Base-by-base conservation (phyloP, 2,329 filamentous ascomycete genomes). In the Aspergillus ustus region DNA sequence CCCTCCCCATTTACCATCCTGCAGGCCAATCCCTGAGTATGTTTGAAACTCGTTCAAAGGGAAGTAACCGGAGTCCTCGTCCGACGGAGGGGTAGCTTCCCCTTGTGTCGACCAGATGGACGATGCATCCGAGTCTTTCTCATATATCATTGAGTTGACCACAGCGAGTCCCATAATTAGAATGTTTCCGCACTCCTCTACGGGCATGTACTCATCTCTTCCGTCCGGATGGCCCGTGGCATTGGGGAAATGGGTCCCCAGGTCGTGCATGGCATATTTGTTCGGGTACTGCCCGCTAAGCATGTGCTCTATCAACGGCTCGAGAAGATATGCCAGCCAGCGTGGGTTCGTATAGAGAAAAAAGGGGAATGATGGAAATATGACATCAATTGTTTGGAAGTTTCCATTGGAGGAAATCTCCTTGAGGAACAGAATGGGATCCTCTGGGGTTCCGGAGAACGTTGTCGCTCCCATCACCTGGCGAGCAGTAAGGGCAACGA, bases 341-440 rank as follows among this genome's bases (percentile, higher is more conserved):
- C 86, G 83, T 2, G 91, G 91, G 68, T 93, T 93, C 19, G 91
- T 93, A 72, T 94, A 95, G 20, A 94, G 75, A 80, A 94, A 94
- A 82, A 94, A 95, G 0, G 92, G 91, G 76, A 92, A 93, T 0
- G 91, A 85, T 0, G 91, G 92, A 80, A 93, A 95, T 69, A 96
- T 94, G 60, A 96, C 91, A 78, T 94, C 91, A 11, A 95, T 90
- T 0, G 91, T 95, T 73, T 95, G 91, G 75, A 89, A 89, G 70
- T 96, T 94, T 4, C 91, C 91, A 69, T 94, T 91, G 2, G 90
- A 93, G 1, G 90, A 92, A 59, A 95, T 94, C 74, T 95, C 92
- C 73, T 95, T 95, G 63, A 94, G 78, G 77, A 95, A 95, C 22
- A 95, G 75, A 46, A 94, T 83, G 0, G 90, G 90, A 64, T 87